Base-by-base conservation (phyloP, 768 basidiomycete genomes). In the Hygrophoropsis aurantiaca region DNA sequence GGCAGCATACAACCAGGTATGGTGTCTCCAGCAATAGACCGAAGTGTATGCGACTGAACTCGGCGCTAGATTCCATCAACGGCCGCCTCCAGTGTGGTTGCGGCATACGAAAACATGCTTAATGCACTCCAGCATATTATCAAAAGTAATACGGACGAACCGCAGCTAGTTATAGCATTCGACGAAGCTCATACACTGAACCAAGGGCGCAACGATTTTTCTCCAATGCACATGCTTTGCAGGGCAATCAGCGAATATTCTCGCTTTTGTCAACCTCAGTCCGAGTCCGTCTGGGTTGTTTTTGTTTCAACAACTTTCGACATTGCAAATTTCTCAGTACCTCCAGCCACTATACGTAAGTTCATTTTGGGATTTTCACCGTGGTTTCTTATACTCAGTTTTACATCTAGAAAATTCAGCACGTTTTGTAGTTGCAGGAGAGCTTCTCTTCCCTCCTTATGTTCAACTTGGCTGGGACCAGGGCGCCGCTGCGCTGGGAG, bases 391-490 rank as follows among this genome's bases (percentile, higher is more conserved):
- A 13, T 13, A 13, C 27, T 30, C 27, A 30, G 13, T 13, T 7
- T 30, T 13, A 13, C 27, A 6, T 7, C 13, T 23, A 34, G 44
- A 46, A 7, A 16, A 46, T 38, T 46, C 50, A 6, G 16, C 32
- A 1, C 33, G 24, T 4, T 34, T 50, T 5, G 23, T 25, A 2
- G 7, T 5, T 9, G 27, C 5, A 0, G 49, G 48, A 3, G 6
- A 38, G 9, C 21, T 50, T 25, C n/a, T 44, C 15, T 50, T 20
- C 30, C 27, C 38, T 4, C 37, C 49, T 24, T 50, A 33, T 30
- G 32, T 15, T 13, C 30, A 32, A 16, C 43, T 49, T 21, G 48
- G 48, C 25, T 49, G 48, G 48, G 43, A 50, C n/a, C 43, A 50
- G 35, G 23, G 24, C 33, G 48, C 43, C 5, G 43, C 21, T 11